phyloP scores from a whole-genome alignment of 2,329 filamentous ascomycete genomes.

The Aspergillus niger region DNA sequence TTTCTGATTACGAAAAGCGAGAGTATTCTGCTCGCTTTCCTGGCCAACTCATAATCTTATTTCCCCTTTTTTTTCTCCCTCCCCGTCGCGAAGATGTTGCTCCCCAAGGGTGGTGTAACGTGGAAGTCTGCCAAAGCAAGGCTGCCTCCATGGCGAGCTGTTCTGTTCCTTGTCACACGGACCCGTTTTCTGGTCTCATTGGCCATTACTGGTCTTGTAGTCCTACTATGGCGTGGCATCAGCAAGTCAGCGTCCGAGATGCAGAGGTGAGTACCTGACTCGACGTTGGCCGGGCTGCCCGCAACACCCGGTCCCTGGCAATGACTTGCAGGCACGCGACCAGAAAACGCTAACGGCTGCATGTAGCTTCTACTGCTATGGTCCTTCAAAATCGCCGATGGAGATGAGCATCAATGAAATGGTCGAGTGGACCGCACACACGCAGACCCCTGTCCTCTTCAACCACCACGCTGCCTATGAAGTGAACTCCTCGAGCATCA shows the following conservation, averaged over 20 bases:
- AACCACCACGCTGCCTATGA: constrained; percentile 90
- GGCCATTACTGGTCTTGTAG: constrained; percentile 67
- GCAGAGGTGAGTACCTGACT: constrained; percentile 69
- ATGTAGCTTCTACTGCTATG: constrained; percentile 92
- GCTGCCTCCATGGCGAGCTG: constrained; percentile 73
- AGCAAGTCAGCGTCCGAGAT: constrained; percentile 79
- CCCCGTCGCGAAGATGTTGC: constrained; percentile 66
- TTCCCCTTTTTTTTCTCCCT: background rate
- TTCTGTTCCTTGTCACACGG: constrained; percentile 70
- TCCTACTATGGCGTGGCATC: constrained; percentile 88
- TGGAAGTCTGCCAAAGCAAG: constrained; percentile 87
- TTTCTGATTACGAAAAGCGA: background rate
- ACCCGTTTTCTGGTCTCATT: constrained; percentile 77
- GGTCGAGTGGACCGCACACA: constrained; percentile 81
- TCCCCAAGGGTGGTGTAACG: constrained; percentile 83
- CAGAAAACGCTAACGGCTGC: constrained; percentile 18
- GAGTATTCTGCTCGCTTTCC: background rate
- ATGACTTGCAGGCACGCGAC: background rate
- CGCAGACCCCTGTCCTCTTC: constrained; percentile 91
- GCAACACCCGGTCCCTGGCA: constrained; percentile 2
- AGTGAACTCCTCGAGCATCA: constrained; percentile 78
- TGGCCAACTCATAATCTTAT: constrained; percentile 1
- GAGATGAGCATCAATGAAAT: constrained; percentile 92
- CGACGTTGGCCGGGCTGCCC: background rate
- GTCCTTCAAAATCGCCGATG: constrained; percentile 92